Percentiles rank a stretch among this genome's conserved stretches.
Conservation (phyloP, 1,284 basidiomycete species). For the Ceratobasidium sp. region DNA sequence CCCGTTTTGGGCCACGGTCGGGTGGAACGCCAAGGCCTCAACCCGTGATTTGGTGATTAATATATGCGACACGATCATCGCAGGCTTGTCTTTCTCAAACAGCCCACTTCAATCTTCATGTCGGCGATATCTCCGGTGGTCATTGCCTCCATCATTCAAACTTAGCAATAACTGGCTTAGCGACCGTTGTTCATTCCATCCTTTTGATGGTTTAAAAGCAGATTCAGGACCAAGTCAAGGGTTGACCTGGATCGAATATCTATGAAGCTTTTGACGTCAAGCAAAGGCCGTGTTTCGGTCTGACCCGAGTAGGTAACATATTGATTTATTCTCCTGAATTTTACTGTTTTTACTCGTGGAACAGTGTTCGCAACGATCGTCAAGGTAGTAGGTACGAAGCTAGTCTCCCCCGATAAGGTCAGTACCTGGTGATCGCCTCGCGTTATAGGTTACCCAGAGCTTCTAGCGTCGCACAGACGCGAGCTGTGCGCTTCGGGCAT, state of each 20-base stretch:
- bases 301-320: not conserved
- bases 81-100: not conserved
- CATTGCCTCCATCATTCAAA: not conserved
- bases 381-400: not conserved
- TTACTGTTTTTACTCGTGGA: not conserved
- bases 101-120: not conserved
- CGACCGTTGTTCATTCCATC: not conserved
- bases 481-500: not conserved
- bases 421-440: slow-evolving; percentile 6
- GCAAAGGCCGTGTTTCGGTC: not conserved
- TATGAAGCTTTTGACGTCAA: not conserved
- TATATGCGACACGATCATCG: not conserved
- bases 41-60: no score
- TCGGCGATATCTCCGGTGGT: not conserved
- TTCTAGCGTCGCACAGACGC: slow-evolving; percentile 16
- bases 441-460: slow-evolving; percentile 17
- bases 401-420: not conserved
- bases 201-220: not conserved
- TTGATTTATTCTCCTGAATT: not conserved
- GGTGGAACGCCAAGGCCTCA: no score
- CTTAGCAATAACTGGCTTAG: slow-evolving; percentile 16
- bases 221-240: not conserved
- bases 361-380: not conserved
- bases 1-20: no score
- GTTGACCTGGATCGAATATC: not conserved